phyloP scores from a whole-genome alignment of 1,284 basidiomycete genomes.

The Sphaerobolus stellatus region DNA sequence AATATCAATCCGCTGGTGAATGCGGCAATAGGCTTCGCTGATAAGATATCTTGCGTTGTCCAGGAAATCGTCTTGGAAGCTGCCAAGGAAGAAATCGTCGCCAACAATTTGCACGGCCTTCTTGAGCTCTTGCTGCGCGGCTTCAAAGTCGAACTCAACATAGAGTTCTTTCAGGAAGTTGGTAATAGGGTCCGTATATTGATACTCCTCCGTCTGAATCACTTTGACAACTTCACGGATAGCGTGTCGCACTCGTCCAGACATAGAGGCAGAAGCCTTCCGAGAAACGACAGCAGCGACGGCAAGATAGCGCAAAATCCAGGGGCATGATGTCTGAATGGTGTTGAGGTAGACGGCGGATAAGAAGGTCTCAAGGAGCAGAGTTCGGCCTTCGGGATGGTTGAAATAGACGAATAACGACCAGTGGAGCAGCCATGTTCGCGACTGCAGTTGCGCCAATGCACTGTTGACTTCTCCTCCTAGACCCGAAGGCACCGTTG shows the following conservation, averaged over 20 bases:
- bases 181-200: slow-evolving; percentile 93
- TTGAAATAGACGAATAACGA: slow-evolving; percentile 98
- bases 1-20: slow-evolving; percentile 96
- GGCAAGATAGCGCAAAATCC: slow-evolving; percentile 94
- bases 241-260: slow-evolving; percentile 76
- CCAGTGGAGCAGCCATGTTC: slow-evolving; percentile 98
- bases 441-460: slow-evolving; percentile 85
- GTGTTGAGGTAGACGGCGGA: slow-evolving; percentile 96
- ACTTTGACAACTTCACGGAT: slow-evolving; percentile 88
- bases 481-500: slow-evolving; percentile 40
- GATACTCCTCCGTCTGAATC: slow-evolving; percentile 91
- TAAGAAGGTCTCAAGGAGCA: slow-evolving; percentile 95
- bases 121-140: slow-evolving; percentile 80
- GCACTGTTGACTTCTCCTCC: slow-evolving; percentile 34
- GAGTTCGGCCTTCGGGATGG: slow-evolving; percentile 88
- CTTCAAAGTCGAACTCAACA: slow-evolving; percentile 88
- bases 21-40: slow-evolving; percentile 96
- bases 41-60: slow-evolving; percentile 95
- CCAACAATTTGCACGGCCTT: slow-evolving; percentile 82
- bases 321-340: slow-evolving; percentile 94
- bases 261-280: slow-evolving; percentile 57
- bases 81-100: slow-evolving; percentile 92
- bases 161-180: slow-evolving; percentile 93
- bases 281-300: slow-evolving; percentile 91
- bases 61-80: slow-evolving; percentile 90